Conservation (phyloP, 257 asterid genomes). For the Fraxinus anomala region DNA sequence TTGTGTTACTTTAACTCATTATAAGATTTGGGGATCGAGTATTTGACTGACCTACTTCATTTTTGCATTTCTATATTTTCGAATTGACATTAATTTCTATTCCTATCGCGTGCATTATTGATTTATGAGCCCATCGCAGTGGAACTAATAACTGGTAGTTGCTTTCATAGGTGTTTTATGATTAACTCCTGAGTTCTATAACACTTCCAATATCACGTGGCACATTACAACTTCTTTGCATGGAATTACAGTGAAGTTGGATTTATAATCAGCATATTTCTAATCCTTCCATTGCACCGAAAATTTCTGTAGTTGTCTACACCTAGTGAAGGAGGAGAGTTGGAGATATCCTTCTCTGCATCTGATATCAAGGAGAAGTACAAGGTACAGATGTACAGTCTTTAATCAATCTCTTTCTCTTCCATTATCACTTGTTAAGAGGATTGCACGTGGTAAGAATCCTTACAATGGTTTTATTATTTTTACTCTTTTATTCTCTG, state of each 20-base stretch:
- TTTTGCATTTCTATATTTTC: conserved; percentile 11
- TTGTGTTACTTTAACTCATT: not conserved
- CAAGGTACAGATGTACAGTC: conserved; percentile 66
- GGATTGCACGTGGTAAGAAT: conserved; percentile 16
- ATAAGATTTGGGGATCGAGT: not conserved
- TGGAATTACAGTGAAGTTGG: conserved; percentile 5
- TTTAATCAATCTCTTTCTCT: conserved; percentile 19
- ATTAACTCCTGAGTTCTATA: not conserved
- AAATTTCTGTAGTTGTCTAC: conserved; percentile 41
- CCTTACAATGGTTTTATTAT: not conserved
- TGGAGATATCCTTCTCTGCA: conserved; percentile 54
- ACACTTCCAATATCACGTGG: conserved; percentile 6
- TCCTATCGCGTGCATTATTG: not conserved
- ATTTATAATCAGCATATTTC: conserved; percentile 16
- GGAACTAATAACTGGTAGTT: conserved; percentile 1
- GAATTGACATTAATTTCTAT: conserved; percentile 12
- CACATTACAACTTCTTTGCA: not conserved
- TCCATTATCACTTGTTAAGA: conserved; percentile 8
- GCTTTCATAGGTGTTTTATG: not conserved
- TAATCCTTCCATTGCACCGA: conserved; percentile 17
- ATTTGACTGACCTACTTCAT: not conserved
- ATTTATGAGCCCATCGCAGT: conserved; percentile 7
- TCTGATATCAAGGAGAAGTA: conserved; percentile 67
- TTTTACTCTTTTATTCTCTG: conserved; percentile 12
- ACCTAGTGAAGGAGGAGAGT: conserved; percentile 45